These are phyloP conservation scores for Beauveria sp. DNA, from an alignment of 2,329 filamentous ascomycete genomes.

Conservation along the genomic window DNA sequence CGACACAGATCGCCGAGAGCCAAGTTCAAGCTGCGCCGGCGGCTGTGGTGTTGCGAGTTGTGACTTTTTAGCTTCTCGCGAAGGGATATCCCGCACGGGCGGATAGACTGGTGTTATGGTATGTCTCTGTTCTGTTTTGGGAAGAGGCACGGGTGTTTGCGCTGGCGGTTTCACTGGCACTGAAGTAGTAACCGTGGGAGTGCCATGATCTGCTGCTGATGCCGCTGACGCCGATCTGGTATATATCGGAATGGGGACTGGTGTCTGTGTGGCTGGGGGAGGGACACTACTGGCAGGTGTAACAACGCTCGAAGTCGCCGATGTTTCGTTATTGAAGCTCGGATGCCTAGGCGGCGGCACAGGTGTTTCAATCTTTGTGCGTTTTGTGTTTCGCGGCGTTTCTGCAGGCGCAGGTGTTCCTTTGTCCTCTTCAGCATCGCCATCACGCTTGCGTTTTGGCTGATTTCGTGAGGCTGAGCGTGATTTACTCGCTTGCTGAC, in stretches of 20 bases:
- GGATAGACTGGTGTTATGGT: conserved; percentile 25
- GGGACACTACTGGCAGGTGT: conserved; percentile 8
- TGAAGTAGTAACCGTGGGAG: conserved; percentile 19
- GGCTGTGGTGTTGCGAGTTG: not conserved
- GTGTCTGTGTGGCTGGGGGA: conserved; percentile 30
- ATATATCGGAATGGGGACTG: conserved; percentile 31
- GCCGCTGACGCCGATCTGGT: conserved; percentile 20
- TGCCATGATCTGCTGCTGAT: conserved; percentile 23
- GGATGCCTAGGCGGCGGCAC: conserved; percentile 38
- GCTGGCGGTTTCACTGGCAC: conserved; percentile 24
- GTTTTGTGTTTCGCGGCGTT: conserved; percentile 37
- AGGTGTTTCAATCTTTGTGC: conserved; percentile 50
- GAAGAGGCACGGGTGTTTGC: conserved; percentile 31
- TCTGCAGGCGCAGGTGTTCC: conserved; percentile 24
- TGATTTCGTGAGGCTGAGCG: conserved; percentile 24
- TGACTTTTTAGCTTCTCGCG: conserved; percentile 23
- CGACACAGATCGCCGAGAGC: conserved; percentile 24
- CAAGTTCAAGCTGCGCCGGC: conserved; percentile 17
- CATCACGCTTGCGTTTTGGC: conserved; percentile 40
- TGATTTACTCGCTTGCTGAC: conserved; percentile 19
- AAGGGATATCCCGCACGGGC: conserved; percentile 20
- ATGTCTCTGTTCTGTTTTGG: conserved; percentile 21
- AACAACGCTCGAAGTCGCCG: conserved; percentile 13
- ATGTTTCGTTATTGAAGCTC: conserved; percentile 22
- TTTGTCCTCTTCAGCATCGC: conserved; percentile 21